phyloP scores from a whole-genome alignment of 2,329 filamentous ascomycete genomes.

The Fusarium sp. region DNA sequence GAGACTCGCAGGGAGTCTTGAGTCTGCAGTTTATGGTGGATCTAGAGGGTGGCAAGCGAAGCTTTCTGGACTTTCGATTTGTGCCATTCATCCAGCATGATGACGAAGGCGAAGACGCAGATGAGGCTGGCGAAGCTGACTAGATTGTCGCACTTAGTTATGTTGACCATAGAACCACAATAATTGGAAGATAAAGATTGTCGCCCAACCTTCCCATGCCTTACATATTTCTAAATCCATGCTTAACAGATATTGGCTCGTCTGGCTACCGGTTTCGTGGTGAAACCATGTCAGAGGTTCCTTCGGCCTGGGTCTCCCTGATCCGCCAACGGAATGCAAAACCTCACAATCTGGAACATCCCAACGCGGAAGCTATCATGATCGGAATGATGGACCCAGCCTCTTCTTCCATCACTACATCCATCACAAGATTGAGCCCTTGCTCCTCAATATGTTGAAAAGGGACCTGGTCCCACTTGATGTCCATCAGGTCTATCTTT shows the following conservation, averaged over 20 bases:
- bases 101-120: conserved; percentile 56
- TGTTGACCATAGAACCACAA: conserved; percentile 2
- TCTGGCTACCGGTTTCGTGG: neutral
- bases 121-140: conserved; percentile 17
- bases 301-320: conserved; percentile 19
- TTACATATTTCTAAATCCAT: neutral
- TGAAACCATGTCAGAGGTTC: neutral
- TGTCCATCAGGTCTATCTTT: too few species aligned
- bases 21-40: conserved; percentile 98
- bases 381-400: conserved; percentile 37
- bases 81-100: conserved; percentile 77
- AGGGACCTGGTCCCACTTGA: conserved; percentile 9
- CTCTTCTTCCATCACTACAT: conserved; percentile 15
- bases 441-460: conserved; percentile 18
- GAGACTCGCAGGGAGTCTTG: conserved; percentile 89
- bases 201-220: conserved; percentile 11
- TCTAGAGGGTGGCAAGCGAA: conserved; percentile 75
- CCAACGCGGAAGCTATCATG: conserved; percentile 3
- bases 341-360: conserved; percentile 27
- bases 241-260: neutral
- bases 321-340: conserved; percentile 36
- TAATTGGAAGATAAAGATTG: conserved; percentile 8
- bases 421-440: neutral
- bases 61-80: conserved; percentile 86
- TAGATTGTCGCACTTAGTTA: conserved; percentile 15